Evolutionary conservation across 2,329 filamentous ascomycete genomes (phyloP), one percentile per base, ranked within the genome.

Genomic region (Fusarium sp.): DNA sequence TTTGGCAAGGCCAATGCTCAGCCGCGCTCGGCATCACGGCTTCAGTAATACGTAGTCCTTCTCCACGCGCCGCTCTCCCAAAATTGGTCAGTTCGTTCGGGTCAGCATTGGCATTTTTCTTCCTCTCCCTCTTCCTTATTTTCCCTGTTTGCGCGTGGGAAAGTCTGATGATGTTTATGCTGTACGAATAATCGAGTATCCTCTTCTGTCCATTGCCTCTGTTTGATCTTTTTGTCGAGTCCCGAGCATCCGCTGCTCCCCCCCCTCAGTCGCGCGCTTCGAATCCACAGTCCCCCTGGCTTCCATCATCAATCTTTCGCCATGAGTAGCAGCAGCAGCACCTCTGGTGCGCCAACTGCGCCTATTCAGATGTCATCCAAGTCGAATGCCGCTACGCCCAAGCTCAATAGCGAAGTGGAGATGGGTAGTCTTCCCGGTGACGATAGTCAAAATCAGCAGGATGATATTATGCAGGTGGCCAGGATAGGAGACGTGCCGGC

Each of bases 401-500:
- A 86, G 74, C 79, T 89, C 70, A 88, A 85, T 76, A 84, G 82
- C 75, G 85, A 85, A 70, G 79, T 87, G 79, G 86, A 88, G 73
- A 82, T 87, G 79, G 85, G 84, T 11, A 80, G 78, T 71, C 76
- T 88, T 29, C 79, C 83, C 0, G 78, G 79, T 67, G 80, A 81
- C 58, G 77, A 49, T 23, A 49, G 77, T 69, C 72, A 77, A 64
- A 50, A 76, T 33, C 69, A 71, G 49, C 69, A 92, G 75, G 87
- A 92, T 72, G 95, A 99, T 81, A 90, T 99, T 72, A 98, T 99
- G 95, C 95, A 97, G 82, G 83, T 97, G 78, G 93, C 96, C 40
- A 87, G 96, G 65, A 81, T 97, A 72, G 96, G 96, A 62, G 93
- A 99, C 77, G 88, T 97, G 65, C 84, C 86, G 7, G 91, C 88